These are phyloP conservation scores for Candida pseudoviswanathii DNA, from an alignment of 1,139 yeast species.

Conservation along the genomic window DNA sequence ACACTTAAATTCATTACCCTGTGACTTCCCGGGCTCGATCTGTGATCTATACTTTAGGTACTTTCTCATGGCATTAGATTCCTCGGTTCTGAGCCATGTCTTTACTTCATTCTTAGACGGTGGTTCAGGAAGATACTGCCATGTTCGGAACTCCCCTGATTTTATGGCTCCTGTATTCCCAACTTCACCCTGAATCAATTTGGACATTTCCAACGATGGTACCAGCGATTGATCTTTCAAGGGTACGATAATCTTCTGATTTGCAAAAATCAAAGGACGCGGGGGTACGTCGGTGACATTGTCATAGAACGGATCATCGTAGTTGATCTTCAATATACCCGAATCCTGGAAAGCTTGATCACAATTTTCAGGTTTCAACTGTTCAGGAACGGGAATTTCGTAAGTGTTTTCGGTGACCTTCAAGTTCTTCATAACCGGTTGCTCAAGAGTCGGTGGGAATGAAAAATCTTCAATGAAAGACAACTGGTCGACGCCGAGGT, in stretches of 20 bases:
- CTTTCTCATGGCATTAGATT: conserved; percentile 19
- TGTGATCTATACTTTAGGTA: conserved; percentile 44
- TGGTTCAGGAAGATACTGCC: conserved; percentile 34
- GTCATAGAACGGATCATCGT: conserved; percentile 66
- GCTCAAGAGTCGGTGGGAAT: conserved; percentile 12
- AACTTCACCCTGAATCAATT: background rate
- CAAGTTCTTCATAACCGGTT: conserved; percentile 9
- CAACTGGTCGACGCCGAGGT: conserved; percentile 5
- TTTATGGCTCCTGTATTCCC: background rate
- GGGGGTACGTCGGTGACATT: conserved; percentile 51
- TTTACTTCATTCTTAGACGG: conserved; percentile 29
- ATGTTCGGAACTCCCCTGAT: conserved; percentile 14
- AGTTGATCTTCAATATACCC: conserved; percentile 55
- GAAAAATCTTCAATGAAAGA: conserved; percentile 12
- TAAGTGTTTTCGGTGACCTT: conserved; percentile 16
- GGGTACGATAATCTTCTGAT: conserved; percentile 55
- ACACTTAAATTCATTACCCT: conserved; percentile 35
- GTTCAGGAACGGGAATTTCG: conserved; percentile 23
- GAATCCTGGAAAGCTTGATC: conserved; percentile 39
- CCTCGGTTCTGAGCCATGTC: conserved; percentile 24
- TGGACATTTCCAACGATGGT: conserved; percentile 18
- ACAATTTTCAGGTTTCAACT: conserved; percentile 24
- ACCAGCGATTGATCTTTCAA: conserved; percentile 19
- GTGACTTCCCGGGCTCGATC: conserved; percentile 48
- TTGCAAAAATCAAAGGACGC: conserved; percentile 65